Evolutionary conservation across 106 monocot species (phyloP), one percentile per base, ranked within the genome.

Genomic region (Narthecium ossifragum): DNA sequence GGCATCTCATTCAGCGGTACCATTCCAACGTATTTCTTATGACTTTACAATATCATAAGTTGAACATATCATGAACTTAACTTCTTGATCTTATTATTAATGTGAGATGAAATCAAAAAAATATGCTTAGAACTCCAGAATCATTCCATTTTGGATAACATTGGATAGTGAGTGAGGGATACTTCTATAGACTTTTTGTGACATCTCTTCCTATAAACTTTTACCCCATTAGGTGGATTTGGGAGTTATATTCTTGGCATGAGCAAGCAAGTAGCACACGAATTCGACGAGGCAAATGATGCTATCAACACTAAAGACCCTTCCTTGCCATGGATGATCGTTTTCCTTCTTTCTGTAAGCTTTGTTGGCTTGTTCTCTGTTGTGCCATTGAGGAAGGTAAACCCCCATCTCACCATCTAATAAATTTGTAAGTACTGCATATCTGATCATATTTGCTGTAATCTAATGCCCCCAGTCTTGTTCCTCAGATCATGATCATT

Each of bases 291-390:
- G 41, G 45, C 53, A 26, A 69, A 64, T 14, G 55, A 58, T 46
- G 29, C 67, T n/a, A 26, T 57, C 8, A 59, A 77, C 46, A 70
- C 70, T 18, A 85, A 85, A 65, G 57, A 73, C n/a, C 85, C 80
- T 20, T 53, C 52, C 8, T 7, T 80, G 10, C 70, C 75, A 31
- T 85, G 85, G 85, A 85, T 85, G 73, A 80, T 80, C 43, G 80
- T 70, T 5, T 85, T 85, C 31, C 77, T 85, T 10, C 80, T 85
- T 61, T 41, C 77, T 23, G 77, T 74, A 37, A 85, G 85, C 45
- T 85, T 85, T 47, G 65, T 80, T 37, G 85, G 85, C n/a, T 79
- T 85, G 32, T 80, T 85, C 43, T 73, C 74, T 22, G 32, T 85
- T 58, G 77, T 80, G 27, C 77, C 85, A 1, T 70, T 85, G 26